Percentiles rank a stretch among this genome's conserved stretches.
Evolutionary conservation across 2,329 filamentous ascomycete species (phyloP).

Genomic region (Xylariomycetidae sp.): DNA sequence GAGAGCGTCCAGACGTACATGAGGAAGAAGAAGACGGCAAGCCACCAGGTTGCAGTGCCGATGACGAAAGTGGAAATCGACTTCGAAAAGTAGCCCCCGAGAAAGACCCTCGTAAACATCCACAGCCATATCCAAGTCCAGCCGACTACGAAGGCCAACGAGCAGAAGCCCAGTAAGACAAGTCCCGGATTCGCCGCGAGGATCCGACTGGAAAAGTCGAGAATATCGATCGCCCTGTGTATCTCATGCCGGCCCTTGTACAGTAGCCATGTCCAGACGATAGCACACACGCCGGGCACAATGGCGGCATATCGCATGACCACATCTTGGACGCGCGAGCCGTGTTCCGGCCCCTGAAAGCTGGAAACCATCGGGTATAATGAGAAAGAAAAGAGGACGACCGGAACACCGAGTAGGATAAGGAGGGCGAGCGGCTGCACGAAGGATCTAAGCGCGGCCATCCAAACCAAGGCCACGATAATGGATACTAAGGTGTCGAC

Average conservation of each 20-base stretch:
- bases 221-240: conserved; percentile 75
- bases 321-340: conserved; percentile 75
- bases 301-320: conserved; percentile 84
- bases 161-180: conserved; percentile 74
- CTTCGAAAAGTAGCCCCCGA: conserved; percentile 77
- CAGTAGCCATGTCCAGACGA: conserved; percentile 79
- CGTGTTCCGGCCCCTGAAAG: conserved; percentile 70
- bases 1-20: conserved; percentile 95
- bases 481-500: conserved; percentile 89
- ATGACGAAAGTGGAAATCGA: conserved; percentile 65
- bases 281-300: conserved; percentile 65
- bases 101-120: conserved; percentile 94
- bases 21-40: conserved; percentile 85
- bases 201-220: conserved; percentile 89
- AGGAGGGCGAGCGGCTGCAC: conserved; percentile 75
- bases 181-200: conserved; percentile 79
- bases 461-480: conserved; percentile 82
- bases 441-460: conserved; percentile 81
- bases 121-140: conserved; percentile 97
- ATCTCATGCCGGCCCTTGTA: conserved; percentile 75
- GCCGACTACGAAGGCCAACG: conserved; percentile 66
- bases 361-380: conserved; percentile 88
- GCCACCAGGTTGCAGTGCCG: conserved; percentile 85
- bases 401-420: conserved; percentile 76
- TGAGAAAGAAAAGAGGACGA: conserved; percentile 82